These are phyloP conservation scores for Pisolithus thermaeus DNA, from an alignment of 1,284 basidiomycete genomes.

Conservation along the genomic window DNA sequence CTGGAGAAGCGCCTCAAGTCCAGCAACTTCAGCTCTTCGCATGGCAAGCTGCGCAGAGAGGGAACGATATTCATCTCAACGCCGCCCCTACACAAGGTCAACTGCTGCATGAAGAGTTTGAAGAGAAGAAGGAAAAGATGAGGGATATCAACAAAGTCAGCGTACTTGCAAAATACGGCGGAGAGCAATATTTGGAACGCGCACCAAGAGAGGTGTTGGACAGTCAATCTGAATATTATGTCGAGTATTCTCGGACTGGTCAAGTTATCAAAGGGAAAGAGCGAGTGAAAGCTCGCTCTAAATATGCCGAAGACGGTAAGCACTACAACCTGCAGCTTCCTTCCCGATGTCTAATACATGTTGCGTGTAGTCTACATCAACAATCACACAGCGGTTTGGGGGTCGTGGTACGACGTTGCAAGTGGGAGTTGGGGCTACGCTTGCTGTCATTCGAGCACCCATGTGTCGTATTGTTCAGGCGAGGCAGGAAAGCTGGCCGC, in stretches of 20 bases:
- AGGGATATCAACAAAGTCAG: slow-evolving; percentile 84
- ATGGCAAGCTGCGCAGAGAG: slow-evolving; percentile 91
- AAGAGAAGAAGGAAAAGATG: slow-evolving; percentile 86
- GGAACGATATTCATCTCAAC: slow-evolving; percentile 93
- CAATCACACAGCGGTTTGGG: slow-evolving; percentile 95
- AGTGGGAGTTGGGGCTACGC: slow-evolving; percentile 85
- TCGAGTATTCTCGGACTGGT: slow-evolving; percentile 93
- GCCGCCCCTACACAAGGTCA: slow-evolving; percentile 96
- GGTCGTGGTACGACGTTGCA: slow-evolving; percentile 84
- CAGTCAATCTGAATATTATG: slow-evolving; percentile 96
- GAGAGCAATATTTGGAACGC: slow-evolving; percentile 86
- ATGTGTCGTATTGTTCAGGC: slow-evolving; percentile 92
- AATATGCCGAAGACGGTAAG: slow-evolving; percentile 93
- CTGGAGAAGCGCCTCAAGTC: slow-evolving; percentile 88
- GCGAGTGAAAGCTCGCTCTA: slow-evolving; percentile 76
- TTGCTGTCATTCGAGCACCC: slow-evolving; percentile 88
- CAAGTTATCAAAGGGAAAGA: slow-evolving; percentile 92
- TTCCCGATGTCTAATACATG: slow-evolving; percentile 6
- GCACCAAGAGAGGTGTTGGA: slow-evolving; percentile 85
- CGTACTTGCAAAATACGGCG: slow-evolving; percentile 89
- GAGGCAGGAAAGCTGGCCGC: slow-evolving; percentile 81
- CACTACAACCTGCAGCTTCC: slow-evolving; percentile 1
- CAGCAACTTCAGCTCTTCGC: slow-evolving; percentile 94
- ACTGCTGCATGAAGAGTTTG: slow-evolving; percentile 86
- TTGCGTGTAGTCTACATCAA: slow-evolving; percentile 70